Conservation (phyloP, 495 filamentous ascomycete species). For the Aspergillus campestris region DNA sequence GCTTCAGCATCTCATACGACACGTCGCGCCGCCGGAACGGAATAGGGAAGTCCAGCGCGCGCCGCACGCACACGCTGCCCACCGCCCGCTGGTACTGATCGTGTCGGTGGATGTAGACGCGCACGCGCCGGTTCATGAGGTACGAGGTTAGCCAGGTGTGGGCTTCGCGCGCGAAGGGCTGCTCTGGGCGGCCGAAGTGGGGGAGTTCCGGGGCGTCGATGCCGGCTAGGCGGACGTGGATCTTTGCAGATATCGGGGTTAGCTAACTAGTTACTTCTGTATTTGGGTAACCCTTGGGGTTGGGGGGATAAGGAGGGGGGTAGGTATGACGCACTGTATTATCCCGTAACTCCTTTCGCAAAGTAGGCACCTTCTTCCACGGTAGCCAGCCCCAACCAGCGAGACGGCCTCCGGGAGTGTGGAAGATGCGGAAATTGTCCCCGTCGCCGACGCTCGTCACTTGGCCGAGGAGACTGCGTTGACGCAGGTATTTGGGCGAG, state of each 20-base stretch:
- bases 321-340: constrained; percentile 55
- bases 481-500: constrained; percentile 55
- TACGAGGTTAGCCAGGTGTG: constrained; percentile 66
- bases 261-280: no score
- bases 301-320: not conserved
- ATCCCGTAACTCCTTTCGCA: constrained; percentile 58
- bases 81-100: constrained; percentile 94
- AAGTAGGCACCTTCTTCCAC: constrained; percentile 60
- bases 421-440: constrained; percentile 87
- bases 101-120: constrained; percentile 67
- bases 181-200: constrained; percentile 82
- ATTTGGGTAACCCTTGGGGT: not conserved
- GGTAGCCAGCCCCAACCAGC: constrained; percentile 88
- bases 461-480: constrained; percentile 65
- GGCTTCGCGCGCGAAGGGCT: constrained; percentile 76
- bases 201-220: constrained; percentile 87
- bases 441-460: constrained; percentile 96
- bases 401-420: constrained; percentile 81
- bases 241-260: constrained; percentile 19
- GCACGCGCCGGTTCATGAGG: constrained; percentile 64
- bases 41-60: constrained; percentile 43
- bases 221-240: constrained; percentile 82
- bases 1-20: constrained; percentile 77
- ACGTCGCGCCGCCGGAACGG: constrained; percentile 64
- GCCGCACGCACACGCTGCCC: constrained; percentile 70